Evolutionary conservation across 768 basidiomycete species (phyloP).

Genomic region (Boletus reticuloceps): DNA sequence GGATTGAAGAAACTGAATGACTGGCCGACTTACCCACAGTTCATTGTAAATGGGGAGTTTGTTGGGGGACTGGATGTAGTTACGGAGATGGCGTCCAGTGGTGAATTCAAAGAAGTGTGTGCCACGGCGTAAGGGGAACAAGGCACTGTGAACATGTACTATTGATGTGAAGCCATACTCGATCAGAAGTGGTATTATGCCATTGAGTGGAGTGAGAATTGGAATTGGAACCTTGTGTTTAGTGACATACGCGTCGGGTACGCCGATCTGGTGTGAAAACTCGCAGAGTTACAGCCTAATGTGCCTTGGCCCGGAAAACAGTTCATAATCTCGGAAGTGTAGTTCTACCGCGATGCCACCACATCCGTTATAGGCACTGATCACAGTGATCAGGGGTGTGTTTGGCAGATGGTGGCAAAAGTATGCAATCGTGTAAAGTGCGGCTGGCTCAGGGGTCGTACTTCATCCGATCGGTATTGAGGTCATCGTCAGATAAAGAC

Average conservation of each 20-base stretch:
- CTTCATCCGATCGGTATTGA: too few relatives aligned
- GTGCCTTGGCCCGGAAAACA: neutral
- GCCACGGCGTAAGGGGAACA: neutral
- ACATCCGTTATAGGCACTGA: neutral
- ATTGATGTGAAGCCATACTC: neutral
- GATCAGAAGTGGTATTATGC: neutral
- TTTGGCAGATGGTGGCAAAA: neutral
- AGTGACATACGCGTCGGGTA: conserved; percentile 6
- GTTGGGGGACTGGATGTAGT: conserved; percentile 95
- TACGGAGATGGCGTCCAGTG: conserved; percentile 80
- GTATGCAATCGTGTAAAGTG: neutral
- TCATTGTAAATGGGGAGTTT: conserved; percentile 87
- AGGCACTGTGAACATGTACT: neutral
- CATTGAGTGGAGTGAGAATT: neutral
- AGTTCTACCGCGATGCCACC: neutral
- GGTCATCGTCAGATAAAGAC: too few relatives aligned
- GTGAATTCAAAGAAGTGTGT: conserved; percentile 62
- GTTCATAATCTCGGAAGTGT: neutral
- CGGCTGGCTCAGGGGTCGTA: too few relatives aligned
- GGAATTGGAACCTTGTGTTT: neutral
- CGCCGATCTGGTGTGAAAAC: neutral
- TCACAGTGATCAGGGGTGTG: neutral
- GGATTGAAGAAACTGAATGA: conserved; percentile 78
- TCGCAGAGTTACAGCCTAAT: neutral
- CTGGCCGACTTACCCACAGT: conserved; percentile 89